phyloP scores from a whole-genome alignment of 1,284 basidiomycete species.

The Gastroboletus turbinatus region DNA sequence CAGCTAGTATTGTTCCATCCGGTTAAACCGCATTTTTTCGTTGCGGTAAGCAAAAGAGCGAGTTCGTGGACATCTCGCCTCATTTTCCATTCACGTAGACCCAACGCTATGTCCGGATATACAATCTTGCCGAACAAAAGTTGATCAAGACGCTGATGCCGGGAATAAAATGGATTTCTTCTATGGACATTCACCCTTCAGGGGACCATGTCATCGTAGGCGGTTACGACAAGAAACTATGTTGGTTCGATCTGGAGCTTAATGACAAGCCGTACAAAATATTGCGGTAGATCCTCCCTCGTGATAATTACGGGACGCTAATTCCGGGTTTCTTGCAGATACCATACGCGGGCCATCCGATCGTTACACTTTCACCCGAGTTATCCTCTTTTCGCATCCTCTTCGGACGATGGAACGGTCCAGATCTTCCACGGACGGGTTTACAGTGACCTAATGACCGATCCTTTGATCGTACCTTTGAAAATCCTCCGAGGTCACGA shows the following conservation, averaged over 20 bases:
- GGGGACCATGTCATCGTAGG: slow-evolving; percentile 97
- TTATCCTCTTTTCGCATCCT: slow-evolving; percentile 94
- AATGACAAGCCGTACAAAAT: slow-evolving; percentile 96
- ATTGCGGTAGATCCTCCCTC: slow-evolving; percentile 58
- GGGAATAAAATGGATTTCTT: slow-evolving; percentile 96
- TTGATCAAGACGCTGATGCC: slow-evolving; percentile 90
- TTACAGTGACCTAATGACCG: slow-evolving; percentile 92
- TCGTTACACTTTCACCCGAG: slow-evolving; percentile 91
- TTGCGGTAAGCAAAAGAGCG: slow-evolving; percentile 66
- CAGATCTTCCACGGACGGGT: slow-evolving; percentile 97
- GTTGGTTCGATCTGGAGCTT: slow-evolving; percentile 98
- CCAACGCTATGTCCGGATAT: slow-evolving; percentile 93
- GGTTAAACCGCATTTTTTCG: slow-evolving; percentile 92
- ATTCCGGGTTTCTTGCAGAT: slow-evolving; percentile 49
- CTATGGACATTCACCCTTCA: slow-evolving; percentile 92
- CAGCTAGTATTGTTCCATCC: slow-evolving; percentile 97
- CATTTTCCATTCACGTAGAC: slow-evolving; percentile 52
- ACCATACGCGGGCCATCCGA: slow-evolving; percentile 91
- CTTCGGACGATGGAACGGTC: slow-evolving; percentile 95
- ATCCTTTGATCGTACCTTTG: slow-evolving; percentile 94
- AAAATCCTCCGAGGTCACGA: slow-evolving; percentile 94
- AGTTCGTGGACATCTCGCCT: slow-evolving; percentile 4
- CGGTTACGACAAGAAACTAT: slow-evolving; percentile 95
- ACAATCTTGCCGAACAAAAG: slow-evolving; percentile 93
- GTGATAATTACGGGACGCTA: slow-evolving; percentile 5